These are phyloP conservation scores for Pseudogymnoascus sp. DNA, from an alignment of 2,329 filamentous ascomycete genomes.

Conservation along the genomic window DNA sequence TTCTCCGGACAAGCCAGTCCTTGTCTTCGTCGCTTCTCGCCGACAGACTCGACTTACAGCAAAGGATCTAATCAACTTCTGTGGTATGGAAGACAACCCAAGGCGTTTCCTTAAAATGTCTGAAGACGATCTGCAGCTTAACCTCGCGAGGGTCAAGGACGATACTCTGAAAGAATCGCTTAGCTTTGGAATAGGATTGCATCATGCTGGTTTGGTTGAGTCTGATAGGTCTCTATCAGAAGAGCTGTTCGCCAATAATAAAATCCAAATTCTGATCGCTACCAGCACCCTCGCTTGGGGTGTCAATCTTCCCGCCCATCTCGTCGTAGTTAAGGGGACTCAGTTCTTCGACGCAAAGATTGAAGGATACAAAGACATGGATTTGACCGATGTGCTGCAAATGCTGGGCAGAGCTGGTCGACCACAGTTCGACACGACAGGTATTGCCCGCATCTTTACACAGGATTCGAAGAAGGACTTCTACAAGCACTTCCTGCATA, in stretches of 20 bases:
- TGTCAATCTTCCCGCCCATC: conserved; percentile 91
- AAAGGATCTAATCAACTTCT: conserved; percentile 93
- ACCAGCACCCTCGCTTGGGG: conserved; percentile 97
- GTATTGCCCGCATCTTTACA: conserved; percentile 94
- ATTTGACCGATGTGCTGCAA: conserved; percentile 92
- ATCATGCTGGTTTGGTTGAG: conserved; percentile 94
- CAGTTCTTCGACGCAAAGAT: conserved; percentile 98
- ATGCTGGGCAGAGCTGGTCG: conserved; percentile 95
- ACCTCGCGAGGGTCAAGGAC: conserved; percentile 86
- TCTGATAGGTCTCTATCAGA: conserved; percentile 86
- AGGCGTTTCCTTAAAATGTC: conserved; percentile 88
- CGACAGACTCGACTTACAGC: conserved; percentile 91
- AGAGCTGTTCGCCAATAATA: conserved; percentile 93
- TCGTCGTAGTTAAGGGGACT: conserved; percentile 96
- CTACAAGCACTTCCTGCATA: conserved; percentile 98
- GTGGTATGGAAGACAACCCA: conserved; percentile 97
- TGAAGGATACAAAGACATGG: conserved; percentile 98
- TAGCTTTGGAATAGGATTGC: conserved; percentile 91
- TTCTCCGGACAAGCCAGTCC: conserved; percentile 92
- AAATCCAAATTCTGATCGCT: conserved; percentile 92
- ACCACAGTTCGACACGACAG: conserved; percentile 91
- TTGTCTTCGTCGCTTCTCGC: conserved; percentile 94
- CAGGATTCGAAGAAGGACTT: conserved; percentile 98
- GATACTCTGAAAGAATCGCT: conserved; percentile 88
- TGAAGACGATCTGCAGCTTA: conserved; percentile 84